Conservation (phyloP, 2,329 filamentous ascomycete species). For the Penicillium psychrosexuale region DNA sequence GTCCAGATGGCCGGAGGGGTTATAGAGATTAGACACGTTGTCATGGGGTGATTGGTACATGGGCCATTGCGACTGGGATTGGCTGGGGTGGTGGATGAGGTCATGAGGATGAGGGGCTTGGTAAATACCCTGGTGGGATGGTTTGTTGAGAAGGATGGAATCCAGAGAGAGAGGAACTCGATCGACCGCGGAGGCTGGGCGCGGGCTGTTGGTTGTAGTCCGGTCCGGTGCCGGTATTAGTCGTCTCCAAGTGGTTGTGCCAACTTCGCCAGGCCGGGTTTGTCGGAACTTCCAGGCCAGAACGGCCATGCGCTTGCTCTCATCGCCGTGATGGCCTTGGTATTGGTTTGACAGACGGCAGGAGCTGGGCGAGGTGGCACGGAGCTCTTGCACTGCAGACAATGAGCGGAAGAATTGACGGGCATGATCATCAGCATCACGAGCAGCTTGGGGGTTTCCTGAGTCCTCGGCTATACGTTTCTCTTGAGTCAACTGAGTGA, state of each 20-base stretch:
- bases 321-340: constrained; percentile 22
- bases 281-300: constrained; percentile 49
- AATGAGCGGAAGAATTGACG: constrained; percentile 41
- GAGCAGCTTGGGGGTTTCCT: constrained; percentile 29
- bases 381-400: constrained; percentile 47
- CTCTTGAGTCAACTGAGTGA: constrained; percentile 42
- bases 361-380: constrained; percentile 31
- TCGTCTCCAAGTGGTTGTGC: constrained; percentile 46
- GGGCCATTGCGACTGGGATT: constrained; percentile 36
- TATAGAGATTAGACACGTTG: constrained; percentile 35
- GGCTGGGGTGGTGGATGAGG: constrained; percentile 29
- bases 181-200: constrained; percentile 31
- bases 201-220: constrained; percentile 38
- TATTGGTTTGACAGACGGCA: constrained; percentile 30
- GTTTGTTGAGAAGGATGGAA: constrained; percentile 34
- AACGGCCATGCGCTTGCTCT: constrained; percentile 42
- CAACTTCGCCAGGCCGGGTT: constrained; percentile 39
- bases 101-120: constrained; percentile 32
- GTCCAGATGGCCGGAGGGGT: constrained; percentile 32
- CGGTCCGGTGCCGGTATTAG: constrained; percentile 40
- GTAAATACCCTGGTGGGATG: constrained; percentile 30
- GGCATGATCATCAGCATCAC: constrained; percentile 35
- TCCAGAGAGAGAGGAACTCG: constrained; percentile 39
- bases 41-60: constrained; percentile 36
- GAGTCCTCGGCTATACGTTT: constrained; percentile 39